Evolutionary conservation across 208 protist species (phyloP), one percentile per base, ranked within the genome.

Genomic region (Leishmania tropica): DNA sequence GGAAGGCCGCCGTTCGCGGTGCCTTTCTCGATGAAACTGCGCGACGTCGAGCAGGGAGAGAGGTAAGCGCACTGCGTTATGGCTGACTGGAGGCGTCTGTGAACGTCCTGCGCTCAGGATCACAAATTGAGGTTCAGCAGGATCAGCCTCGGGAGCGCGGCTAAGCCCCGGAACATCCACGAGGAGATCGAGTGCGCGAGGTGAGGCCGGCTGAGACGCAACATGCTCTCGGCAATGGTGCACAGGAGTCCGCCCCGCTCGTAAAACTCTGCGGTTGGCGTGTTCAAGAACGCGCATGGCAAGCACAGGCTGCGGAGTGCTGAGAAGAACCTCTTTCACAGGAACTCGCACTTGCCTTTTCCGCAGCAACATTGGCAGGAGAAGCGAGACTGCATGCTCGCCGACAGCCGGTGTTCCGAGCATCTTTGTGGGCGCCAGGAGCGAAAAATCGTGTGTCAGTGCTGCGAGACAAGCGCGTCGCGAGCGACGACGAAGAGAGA

Each of bases 341-440:
- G 82, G 81, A 35, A 79, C 24, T 31, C 11, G 51, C 5, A 85
- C 28, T n/a, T 79, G 58, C 74, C 31, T 47, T 47, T 60, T 68
- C 37, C 65, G 82, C 48, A 85, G 64, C 58, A 85, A 53, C 78
- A 76, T 80, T 21, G 82, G 75, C 40, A 85, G 42, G 24, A 85
- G 24, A 17, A 81, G 54, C 0, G 82, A 47, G 45, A 67, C 62
- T 31, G 74, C 82, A 42, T 24, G 35, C 28, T 81, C 71, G 6
- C 48, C n/a, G 3, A 51, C 21, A 13, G 68, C n/a, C 13, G 53
- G 72, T 48, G 72, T 0, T 6, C 24, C 40, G n/a, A 24, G 47
- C 81, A 84, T 84, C 81, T 62, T 42, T 15, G 19, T 51, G 42
- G 31, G 21, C 58, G 7, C 51, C 37, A 56, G 58, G 10, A 67